Evolutionary conservation across 2,329 filamentous ascomycete genomes (phyloP).

Genomic region (Aspergillus pseudoviridinutans): DNA sequence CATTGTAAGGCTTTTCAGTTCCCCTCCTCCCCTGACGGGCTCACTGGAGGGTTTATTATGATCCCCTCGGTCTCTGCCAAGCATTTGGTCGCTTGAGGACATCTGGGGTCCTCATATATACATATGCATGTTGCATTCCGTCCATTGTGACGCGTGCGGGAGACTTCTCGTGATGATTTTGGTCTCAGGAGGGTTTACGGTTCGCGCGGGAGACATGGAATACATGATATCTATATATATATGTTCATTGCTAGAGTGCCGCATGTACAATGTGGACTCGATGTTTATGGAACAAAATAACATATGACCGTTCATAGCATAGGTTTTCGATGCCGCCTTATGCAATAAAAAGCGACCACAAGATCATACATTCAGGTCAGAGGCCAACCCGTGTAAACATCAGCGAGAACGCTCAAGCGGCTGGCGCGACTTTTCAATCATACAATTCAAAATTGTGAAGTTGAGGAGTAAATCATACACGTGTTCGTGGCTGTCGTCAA

Average conservation of each 20-base stretch:
- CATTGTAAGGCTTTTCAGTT: neutral
- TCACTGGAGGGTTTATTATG: too few relatives aligned
- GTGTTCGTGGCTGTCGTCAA: slow-evolving; percentile 2
- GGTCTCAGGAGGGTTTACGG: too few relatives aligned
- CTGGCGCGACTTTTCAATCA: neutral
- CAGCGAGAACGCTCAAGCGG: neutral
- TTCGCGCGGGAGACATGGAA: neutral
- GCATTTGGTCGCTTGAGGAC: neutral
- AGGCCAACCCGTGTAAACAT: neutral
- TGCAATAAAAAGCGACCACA: neutral
- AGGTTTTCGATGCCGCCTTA: neutral
- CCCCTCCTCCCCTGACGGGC: neutral
- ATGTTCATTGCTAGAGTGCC: neutral
- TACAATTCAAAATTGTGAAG: neutral
- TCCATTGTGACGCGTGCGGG: neutral
- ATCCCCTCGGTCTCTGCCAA: neutral
- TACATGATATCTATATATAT: neutral
- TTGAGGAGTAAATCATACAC: neutral
- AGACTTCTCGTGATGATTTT: too few relatives aligned
- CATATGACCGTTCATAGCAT: neutral
- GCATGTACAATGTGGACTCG: neutral
- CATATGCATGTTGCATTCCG: neutral
- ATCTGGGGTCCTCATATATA: neutral
- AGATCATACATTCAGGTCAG: neutral
- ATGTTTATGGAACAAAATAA: neutral